Base-by-base conservation (phyloP, 23 red algal species). In the Gracilaria caudata region DNA sequence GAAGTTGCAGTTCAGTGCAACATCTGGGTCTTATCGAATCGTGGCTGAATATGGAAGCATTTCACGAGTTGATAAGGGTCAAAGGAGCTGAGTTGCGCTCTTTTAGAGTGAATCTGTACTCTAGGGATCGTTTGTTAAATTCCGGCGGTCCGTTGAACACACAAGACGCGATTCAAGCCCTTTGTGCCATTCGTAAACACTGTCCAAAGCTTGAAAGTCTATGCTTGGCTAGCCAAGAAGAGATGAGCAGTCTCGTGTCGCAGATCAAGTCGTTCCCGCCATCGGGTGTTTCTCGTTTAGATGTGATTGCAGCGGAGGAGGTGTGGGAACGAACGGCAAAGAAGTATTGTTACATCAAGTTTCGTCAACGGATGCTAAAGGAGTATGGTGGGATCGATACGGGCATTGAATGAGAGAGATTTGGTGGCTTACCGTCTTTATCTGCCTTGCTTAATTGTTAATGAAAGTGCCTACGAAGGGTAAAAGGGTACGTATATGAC, bases 181-280 rank as follows among this genome's bases (percentile, higher is more conserved):
- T 66, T 66, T 26, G 29, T 7, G 29, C 29, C 14, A 19, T 66
- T 33, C 61, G 32, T 26, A 66, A 19, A 66, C 9, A 35, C 6
- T 66, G 61, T 30, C 61, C 30, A 36, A 66, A 66, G 29, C 61
- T 66, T 66, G 61, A 66, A 14, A 66, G 29, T 66, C 29, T 66
- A 33, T 66, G 30, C 7, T 7, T 66, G 0, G 30, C 0, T 17
- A 36, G 1, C 36, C 61, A 66, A 6, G 26, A 35, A 30, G 61
- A 66, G 61, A 66, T 66, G 30, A 35, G 6, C 1, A 24, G 36
- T 35, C 61, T 37, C 30, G 17, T 66, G 57, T 53, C 49, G 19
- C 57, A 29, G 57, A 60, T 36, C 29, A 66, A 7, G 14, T 53
- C 14, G 49, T 16, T 53, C 1, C 19, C 49, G 49, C 13, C 49